Evolutionary conservation across 176 grass and related monocot species (phyloP).

Genomic region (Oryza brachyantha): DNA sequence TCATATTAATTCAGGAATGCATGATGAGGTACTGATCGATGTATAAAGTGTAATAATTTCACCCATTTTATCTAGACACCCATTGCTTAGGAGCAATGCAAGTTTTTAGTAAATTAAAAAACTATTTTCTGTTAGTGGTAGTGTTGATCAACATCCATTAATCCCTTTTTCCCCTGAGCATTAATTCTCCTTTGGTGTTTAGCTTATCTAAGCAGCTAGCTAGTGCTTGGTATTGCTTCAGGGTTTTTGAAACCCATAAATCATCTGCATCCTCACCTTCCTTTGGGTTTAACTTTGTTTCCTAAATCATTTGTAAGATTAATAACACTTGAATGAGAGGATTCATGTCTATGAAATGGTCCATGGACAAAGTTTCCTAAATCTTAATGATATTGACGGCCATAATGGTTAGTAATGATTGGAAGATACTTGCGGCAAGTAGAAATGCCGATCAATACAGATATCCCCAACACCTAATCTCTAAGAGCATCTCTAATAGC

Average conservation of each 20-base stretch:
- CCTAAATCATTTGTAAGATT: background rate
- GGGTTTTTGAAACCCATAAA: background rate
- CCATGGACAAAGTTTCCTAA: background rate
- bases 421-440: background rate
- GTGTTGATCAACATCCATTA: background rate
- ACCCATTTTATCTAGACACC: background rate
- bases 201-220: background rate
- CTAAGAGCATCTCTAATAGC: no score
- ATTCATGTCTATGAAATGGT: background rate
- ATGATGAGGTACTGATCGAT: constrained; percentile 43
- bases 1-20: constrained; percentile 43
- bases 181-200: background rate
- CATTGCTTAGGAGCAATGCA: background rate
- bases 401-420: background rate
- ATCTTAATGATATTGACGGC: background rate
- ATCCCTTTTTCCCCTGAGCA: background rate
- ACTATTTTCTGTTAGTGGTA: background rate
- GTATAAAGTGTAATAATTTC: background rate
- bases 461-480: background rate
- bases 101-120: background rate
- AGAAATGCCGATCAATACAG: background rate
- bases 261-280: background rate
- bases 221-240: background rate
- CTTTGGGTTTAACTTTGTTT: background rate
- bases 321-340: background rate